Percentiles rank a stretch among this genome's conserved stretches.
These are phyloP conservation scores for Microcyclospora tardicrescens DNA, from an alignment of 2,329 filamentous ascomycete species.

Conservation along the genomic window DNA sequence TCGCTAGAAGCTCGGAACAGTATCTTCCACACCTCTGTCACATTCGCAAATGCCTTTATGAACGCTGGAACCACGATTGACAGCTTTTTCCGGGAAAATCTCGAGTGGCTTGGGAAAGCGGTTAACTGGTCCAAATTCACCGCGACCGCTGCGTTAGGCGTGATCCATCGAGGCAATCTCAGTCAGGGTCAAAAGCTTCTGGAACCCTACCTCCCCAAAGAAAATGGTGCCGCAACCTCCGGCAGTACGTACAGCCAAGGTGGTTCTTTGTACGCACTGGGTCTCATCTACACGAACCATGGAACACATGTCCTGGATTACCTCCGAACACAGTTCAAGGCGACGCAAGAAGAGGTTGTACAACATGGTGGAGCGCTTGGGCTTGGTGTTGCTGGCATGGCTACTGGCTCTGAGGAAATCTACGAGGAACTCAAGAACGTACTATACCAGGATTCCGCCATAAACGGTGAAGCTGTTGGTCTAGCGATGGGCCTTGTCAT, in stretches of 20 bases:
- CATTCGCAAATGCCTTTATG: constrained; percentile 98
- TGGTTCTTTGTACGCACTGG: constrained; percentile 88
- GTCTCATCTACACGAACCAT: constrained; percentile 94
- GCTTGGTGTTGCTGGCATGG: constrained; percentile 94
- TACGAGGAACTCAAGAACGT: constrained; percentile 85
- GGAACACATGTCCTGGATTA: constrained; percentile 80
- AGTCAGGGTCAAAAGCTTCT: constrained; percentile 86
- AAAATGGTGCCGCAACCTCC: constrained; percentile 51
- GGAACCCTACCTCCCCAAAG: constrained; percentile 82
- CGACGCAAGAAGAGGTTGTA: constrained; percentile 78
- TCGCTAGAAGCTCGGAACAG: constrained; percentile 92
- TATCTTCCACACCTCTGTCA: constrained; percentile 95
- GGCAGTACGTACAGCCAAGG: constrained; percentile 94
- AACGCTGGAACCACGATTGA: constrained; percentile 96
- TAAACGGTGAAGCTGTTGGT: constrained; percentile 94
- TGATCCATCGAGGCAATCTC: constrained; percentile 92
- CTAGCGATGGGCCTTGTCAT: constrained; percentile 95
- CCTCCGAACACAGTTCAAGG: constrained; percentile 59
- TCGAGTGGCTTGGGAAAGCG: constrained; percentile 96
- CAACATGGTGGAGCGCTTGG: constrained; percentile 93
- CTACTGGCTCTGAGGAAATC: constrained; percentile 76
- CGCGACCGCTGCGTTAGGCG: constrained; percentile 86
- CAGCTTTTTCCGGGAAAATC: constrained; percentile 94
- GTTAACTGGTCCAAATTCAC: constrained; percentile 99
- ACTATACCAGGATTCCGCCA: constrained; percentile 82